Percentiles rank a stretch among this genome's conserved stretches.
These are phyloP conservation scores for Volutella citrinella DNA, from an alignment of 2,329 filamentous ascomycete genomes.

Conservation along the genomic window DNA sequence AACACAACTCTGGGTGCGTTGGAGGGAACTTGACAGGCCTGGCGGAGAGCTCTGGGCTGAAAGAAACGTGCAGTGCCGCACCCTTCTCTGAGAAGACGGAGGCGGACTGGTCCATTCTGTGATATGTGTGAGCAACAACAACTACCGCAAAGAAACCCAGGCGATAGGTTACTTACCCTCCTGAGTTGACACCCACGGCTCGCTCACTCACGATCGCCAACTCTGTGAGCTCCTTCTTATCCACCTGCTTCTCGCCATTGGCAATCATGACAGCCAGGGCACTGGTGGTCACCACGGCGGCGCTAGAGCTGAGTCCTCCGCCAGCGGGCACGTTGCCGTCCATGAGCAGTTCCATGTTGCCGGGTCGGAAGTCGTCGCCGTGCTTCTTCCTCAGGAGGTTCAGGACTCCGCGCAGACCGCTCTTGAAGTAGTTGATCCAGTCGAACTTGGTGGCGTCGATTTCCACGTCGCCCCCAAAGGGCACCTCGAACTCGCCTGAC, in stretches of 20 bases:
- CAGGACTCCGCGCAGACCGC: slow-evolving; percentile 78
- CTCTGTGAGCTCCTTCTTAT: slow-evolving; percentile 90
- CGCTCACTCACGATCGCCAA: slow-evolving; percentile 93
- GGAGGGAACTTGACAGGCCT: slow-evolving; percentile 78
- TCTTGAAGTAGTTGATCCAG: slow-evolving; percentile 99
- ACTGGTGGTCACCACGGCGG: slow-evolving; percentile 88
- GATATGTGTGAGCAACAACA: slow-evolving; percentile 20
- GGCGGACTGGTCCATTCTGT: slow-evolving; percentile 93
- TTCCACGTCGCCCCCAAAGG: slow-evolving; percentile 59
- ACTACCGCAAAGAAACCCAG: not conserved
- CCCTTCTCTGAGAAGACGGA: slow-evolving; percentile 89
- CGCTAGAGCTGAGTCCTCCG: slow-evolving; percentile 88
- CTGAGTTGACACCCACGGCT: slow-evolving; percentile 92
- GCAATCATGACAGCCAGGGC: slow-evolving; percentile 85
- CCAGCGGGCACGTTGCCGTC: slow-evolving; percentile 91
- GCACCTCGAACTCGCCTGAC: slow-evolving; percentile 69
- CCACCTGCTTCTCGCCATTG: slow-evolving; percentile 72
- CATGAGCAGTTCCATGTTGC: slow-evolving; percentile 81
- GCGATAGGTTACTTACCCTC: slow-evolving; percentile 59
- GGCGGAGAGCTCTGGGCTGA: slow-evolving; percentile 74
- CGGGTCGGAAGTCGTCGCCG: slow-evolving; percentile 59
- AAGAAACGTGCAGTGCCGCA: slow-evolving; percentile 85
- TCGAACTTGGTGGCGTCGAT: slow-evolving; percentile 85
- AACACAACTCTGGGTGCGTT: slow-evolving; percentile 78
- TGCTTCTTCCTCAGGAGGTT: slow-evolving; percentile 69